phyloP scores from a whole-genome alignment of 345 rosid species.

The Luvunga scandens region DNA sequence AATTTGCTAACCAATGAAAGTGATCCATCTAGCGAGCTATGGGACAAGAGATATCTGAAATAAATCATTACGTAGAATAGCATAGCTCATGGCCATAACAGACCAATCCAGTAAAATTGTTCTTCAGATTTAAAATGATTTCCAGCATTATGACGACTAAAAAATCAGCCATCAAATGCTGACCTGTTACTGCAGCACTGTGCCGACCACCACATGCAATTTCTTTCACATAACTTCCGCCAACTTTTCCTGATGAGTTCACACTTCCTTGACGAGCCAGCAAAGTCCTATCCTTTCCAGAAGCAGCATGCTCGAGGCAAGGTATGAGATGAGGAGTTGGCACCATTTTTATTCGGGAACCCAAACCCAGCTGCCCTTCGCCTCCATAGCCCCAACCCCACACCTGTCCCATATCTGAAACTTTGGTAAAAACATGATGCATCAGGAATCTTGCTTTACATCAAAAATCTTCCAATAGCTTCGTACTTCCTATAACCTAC shows the following conservation, averaged over 20 bases:
- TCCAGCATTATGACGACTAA: not conserved
- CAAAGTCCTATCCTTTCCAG: conserved; percentile 45
- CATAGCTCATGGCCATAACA: not conserved
- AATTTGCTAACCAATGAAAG: not conserved
- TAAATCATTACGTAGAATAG: not conserved
- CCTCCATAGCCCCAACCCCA: conserved; percentile 99
- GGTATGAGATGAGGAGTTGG: conserved; percentile 80
- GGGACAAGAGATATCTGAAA: conserved; percentile 2
- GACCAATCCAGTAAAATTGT: not conserved
- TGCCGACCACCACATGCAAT: conserved; percentile 91
- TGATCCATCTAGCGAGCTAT: not conserved
- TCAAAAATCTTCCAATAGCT: conserved; percentile 59
- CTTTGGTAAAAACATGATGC: conserved; percentile 62
- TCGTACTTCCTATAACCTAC: conserved; percentile 57
- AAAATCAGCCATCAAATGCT: conserved; percentile 18
- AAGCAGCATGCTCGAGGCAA: conserved; percentile 48
- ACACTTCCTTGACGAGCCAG: conserved; percentile 40
- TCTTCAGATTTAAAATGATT: not conserved
- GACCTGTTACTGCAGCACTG: conserved; percentile 77
- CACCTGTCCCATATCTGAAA: conserved; percentile 94
- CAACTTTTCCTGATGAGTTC: conserved; percentile 32
- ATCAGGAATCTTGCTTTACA: conserved; percentile 54
- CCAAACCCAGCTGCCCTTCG: conserved; percentile 91
- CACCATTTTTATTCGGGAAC: conserved; percentile 72
- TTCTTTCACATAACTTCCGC: conserved; percentile 60